phyloP scores from a whole-genome alignment of 2,329 filamentous ascomycete genomes.

The Epichloe gansuensis region DNA sequence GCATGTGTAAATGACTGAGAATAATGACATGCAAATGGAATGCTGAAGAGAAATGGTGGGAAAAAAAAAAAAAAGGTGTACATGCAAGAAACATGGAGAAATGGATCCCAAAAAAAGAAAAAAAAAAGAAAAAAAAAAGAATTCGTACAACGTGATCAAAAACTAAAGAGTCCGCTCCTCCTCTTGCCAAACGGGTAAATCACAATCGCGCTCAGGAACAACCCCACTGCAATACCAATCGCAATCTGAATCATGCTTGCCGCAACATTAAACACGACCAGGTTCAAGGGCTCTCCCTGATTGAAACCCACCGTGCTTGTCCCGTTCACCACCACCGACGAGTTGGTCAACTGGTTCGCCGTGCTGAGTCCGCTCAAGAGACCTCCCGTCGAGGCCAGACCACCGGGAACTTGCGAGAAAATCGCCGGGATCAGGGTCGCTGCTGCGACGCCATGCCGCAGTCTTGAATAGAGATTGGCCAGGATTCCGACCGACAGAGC shows the following conservation, averaged over 20 bases:
- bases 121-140: background rate
- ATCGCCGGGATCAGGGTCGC: slow-evolving; percentile 35
- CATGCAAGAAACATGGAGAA: no score
- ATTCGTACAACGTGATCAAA: slow-evolving; percentile 15
- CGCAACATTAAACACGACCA: slow-evolving; percentile 31
- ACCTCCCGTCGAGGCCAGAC: slow-evolving; percentile 32
- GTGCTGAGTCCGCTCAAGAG: slow-evolving; percentile 31
- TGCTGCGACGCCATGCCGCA: slow-evolving; percentile 38
- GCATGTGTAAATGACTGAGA: background rate
- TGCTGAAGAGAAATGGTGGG: no score
- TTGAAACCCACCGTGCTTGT: slow-evolving; percentile 17
- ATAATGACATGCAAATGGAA: no score
- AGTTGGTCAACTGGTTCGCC: slow-evolving; percentile 31
- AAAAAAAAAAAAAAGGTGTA: background rate
- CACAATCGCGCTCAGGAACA: slow-evolving; percentile 35
- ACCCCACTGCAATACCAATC: slow-evolving; percentile 36
- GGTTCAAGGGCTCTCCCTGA: slow-evolving; percentile 16
- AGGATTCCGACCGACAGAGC: slow-evolving; percentile 64
- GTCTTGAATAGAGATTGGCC: slow-evolving; percentile 62
- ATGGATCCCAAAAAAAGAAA: background rate
- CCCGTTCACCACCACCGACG: slow-evolving; percentile 21
- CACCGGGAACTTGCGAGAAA: slow-evolving; percentile 36
- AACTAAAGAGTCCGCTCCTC: slow-evolving; percentile 36
- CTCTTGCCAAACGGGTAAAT: slow-evolving; percentile 37
- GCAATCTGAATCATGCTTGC: slow-evolving; percentile 40